Conservation (phyloP, 2,329 filamentous ascomycete genomes). For the Fusarium graminum region DNA sequence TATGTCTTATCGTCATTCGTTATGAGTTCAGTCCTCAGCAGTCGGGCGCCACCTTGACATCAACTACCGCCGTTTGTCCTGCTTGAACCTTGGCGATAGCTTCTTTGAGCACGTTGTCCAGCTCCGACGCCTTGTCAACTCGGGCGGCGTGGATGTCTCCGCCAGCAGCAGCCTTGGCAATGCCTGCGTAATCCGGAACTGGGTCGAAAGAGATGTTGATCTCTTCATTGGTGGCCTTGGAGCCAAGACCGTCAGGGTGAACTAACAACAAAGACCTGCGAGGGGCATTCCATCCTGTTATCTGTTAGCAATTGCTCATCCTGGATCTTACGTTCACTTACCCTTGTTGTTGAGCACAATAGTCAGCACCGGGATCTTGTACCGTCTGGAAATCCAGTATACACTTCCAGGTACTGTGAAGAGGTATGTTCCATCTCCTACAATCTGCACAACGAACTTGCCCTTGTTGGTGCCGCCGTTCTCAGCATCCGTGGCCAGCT, state of each 20-base stretch:
- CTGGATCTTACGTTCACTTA: slow-evolving; percentile 33
- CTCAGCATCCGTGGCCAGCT: slow-evolving; percentile 69
- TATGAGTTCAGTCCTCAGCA: slow-evolving; percentile 51
- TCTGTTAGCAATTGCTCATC: slow-evolving; percentile 14
- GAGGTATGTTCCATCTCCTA: slow-evolving; percentile 69
- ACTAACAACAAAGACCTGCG: slow-evolving; percentile 68
- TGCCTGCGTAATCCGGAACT: slow-evolving; percentile 69
- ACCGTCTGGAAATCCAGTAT: slow-evolving; percentile 68
- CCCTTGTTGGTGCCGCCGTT: slow-evolving; percentile 60
- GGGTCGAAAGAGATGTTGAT: slow-evolving; percentile 73
- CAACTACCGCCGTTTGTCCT: slow-evolving; percentile 66
- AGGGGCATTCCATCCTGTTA: slow-evolving; percentile 70
- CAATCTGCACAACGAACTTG: slow-evolving; percentile 67
- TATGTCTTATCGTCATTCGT: slow-evolving; percentile 31
- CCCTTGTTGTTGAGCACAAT: slow-evolving; percentile 70
- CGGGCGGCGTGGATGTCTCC: slow-evolving; percentile 65
- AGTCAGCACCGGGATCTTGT: slow-evolving; percentile 67
- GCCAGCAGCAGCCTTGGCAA: slow-evolving; percentile 70
- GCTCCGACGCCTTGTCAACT: slow-evolving; percentile 61
- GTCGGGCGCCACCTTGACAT: slow-evolving; percentile 63
- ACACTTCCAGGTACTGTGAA: slow-evolving; percentile 68
- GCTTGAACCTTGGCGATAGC: slow-evolving; percentile 65
- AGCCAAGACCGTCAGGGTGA: slow-evolving; percentile 68
- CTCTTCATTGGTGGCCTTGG: slow-evolving; percentile 70
- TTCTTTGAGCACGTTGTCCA: slow-evolving; percentile 62